Evolutionary conservation across 129 eudicot species (phyloP).

Genomic region (Mikania micrantha): DNA sequence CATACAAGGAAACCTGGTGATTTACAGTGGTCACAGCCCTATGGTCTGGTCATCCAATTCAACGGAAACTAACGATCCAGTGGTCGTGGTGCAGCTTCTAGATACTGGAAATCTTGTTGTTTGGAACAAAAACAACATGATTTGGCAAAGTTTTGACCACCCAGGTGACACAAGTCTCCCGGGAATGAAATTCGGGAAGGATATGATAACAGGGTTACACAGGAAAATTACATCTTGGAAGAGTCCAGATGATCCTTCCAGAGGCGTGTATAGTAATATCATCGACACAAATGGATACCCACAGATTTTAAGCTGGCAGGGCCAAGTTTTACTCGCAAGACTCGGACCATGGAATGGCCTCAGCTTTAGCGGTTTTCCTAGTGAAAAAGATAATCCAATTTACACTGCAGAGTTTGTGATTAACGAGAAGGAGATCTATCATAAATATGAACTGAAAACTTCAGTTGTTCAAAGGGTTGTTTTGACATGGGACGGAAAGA

Average conservation of each 20-base stretch:
- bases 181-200: slow-evolving; percentile 32
- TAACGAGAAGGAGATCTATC: slow-evolving; percentile 18
- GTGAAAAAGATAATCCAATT: not conserved
- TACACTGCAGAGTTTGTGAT: not conserved
- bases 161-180: slow-evolving; percentile 10
- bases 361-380: not conserved
- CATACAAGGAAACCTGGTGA: slow-evolving; percentile 1
- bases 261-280: not conserved
- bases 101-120: slow-evolving; percentile 25
- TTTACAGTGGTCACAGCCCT: not conserved
- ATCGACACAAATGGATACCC: slow-evolving; percentile 22
- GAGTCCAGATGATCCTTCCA: slow-evolving; percentile 26
- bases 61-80: not conserved
- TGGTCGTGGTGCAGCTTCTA: slow-evolving; percentile 15
- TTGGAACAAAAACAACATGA: not conserved
- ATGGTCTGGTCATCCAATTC: slow-evolving; percentile 27
- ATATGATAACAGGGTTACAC: slow-evolving; percentile 5
- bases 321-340: not conserved
- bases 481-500: not conserved
- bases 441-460: not conserved
- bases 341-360: slow-evolving; percentile 28
- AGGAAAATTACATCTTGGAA: slow-evolving; percentile 22
- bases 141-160: slow-evolving; percentile 32
- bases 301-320: not conserved
- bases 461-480: not conserved